phyloP scores from a whole-genome alignment of 139 green algal genomes.

The Dunaliella primolecta region DNA sequence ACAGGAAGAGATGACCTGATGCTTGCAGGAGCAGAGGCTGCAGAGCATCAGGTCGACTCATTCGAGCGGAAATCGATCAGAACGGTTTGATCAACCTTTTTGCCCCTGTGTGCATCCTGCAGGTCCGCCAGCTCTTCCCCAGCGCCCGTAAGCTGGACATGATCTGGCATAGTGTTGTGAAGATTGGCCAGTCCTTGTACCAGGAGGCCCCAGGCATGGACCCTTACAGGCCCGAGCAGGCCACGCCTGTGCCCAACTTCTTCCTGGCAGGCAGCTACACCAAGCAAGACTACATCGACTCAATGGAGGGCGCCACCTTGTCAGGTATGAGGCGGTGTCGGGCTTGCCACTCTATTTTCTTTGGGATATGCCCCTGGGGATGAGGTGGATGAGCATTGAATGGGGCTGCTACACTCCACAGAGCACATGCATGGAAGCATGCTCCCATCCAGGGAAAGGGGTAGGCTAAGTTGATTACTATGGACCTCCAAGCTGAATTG shows the following conservation, averaged over 20 bases:
- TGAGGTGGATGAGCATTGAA: not conserved
- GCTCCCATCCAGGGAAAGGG: not conserved
- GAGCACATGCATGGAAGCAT: not conserved
- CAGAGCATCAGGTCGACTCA: too few relatives aligned
- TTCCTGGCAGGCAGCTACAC: conserved; percentile 95
- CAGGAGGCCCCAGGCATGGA: conserved; percentile 86
- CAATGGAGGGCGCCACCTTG: conserved; percentile 96
- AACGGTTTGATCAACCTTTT: too few relatives aligned
- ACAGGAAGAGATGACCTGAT: too few relatives aligned
- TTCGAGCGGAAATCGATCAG: too few relatives aligned
- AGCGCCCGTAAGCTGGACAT: conserved; percentile 64
- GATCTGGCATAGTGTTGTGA: conserved; percentile 88
- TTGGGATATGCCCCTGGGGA: too few relatives aligned
- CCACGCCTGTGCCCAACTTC: conserved; percentile 90
- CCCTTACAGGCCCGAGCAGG: conserved; percentile 82
- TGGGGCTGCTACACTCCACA: not conserved
- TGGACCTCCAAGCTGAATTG: too few relatives aligned
- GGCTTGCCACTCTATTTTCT: too few relatives aligned
- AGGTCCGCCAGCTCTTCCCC: conserved; percentile 88
- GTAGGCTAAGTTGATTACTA: not conserved
- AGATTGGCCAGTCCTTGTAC: conserved; percentile 94
- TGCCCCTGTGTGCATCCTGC: too few relatives aligned
- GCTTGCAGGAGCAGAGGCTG: too few relatives aligned
- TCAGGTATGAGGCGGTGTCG: conserved; percentile 52
- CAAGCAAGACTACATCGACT: conserved; percentile 96